Evolutionary conservation across 2,329 filamentous ascomycete genomes (phyloP).

Genomic region (Ophidiomyces ophidiicola): DNA sequence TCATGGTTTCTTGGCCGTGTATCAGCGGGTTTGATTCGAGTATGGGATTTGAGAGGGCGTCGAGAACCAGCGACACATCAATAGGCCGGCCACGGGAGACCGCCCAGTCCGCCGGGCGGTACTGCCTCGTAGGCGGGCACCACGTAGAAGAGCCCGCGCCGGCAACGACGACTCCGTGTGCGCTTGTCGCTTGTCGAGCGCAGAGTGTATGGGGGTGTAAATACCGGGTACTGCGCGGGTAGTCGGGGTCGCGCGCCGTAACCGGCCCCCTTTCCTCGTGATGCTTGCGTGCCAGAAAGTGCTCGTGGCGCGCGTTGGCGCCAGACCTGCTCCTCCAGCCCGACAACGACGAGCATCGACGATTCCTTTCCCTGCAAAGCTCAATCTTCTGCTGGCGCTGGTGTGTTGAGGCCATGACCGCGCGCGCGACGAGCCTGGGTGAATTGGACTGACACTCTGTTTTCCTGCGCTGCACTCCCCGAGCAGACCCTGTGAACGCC

Average conservation of each 20-base stretch:
- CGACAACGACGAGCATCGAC: not conserved
- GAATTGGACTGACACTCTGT: conserved; percentile 9
- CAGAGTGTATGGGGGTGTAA: not conserved
- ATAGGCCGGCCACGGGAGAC: no score
- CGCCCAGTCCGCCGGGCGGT: not conserved
- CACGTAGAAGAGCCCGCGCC: not conserved
- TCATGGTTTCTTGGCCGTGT: conserved; percentile 6
- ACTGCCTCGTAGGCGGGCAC: not conserved
- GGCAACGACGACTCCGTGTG: not conserved
- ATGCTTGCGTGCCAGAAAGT: conserved; percentile 13
- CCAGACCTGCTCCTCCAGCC: conserved; percentile 10
- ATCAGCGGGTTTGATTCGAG: conserved; percentile 7
- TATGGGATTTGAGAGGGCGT: not conserved
- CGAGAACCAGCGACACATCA: no score
- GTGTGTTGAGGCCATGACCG: not conserved
- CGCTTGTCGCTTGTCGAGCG: not conserved
- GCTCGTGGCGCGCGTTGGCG: conserved; percentile 10
- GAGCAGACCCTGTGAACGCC: not conserved
- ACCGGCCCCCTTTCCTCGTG: conserved; percentile 9
- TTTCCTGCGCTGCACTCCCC: no score
- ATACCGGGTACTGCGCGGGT: not conserved
- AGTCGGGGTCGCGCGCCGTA: conserved; percentile 1
- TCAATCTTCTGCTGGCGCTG: not conserved
- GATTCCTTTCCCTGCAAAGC: not conserved
- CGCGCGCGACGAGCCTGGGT: conserved; percentile 1